These are phyloP conservation scores for Glycine tomentella DNA, from an alignment of 306 rosid species.

Conservation along the genomic window DNA sequence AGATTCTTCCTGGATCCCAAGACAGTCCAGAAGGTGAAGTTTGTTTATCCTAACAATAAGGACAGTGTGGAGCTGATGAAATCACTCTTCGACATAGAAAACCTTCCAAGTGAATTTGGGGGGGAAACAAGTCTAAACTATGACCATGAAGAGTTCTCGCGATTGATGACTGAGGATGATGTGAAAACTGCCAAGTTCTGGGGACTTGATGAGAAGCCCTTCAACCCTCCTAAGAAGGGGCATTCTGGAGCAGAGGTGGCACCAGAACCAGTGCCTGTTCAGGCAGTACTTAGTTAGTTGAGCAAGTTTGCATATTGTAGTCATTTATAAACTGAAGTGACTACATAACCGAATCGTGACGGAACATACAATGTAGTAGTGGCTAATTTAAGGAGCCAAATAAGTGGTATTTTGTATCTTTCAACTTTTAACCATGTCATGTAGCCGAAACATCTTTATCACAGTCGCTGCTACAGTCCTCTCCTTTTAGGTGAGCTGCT, in stretches of 20 bases:
- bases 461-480: neutral
- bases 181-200: slow-evolving; percentile 83
- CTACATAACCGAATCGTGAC: neutral
- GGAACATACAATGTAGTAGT: neutral
- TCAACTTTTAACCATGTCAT: slow-evolving; percentile 1
- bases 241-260: slow-evolving; percentile 58
- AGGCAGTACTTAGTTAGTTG: slow-evolving; percentile 38
- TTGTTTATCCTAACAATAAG: slow-evolving; percentile 73
- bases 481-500: neutral
- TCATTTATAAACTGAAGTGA: slow-evolving; percentile 16
- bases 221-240: slow-evolving; percentile 46
- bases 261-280: slow-evolving; percentile 50
- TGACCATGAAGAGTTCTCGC: slow-evolving; percentile 85
- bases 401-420: slow-evolving; percentile 1
- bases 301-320: slow-evolving; percentile 24
- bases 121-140: slow-evolving; percentile 79
- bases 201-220: slow-evolving; percentile 67
- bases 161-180: slow-evolving; percentile 79
- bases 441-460: neutral
- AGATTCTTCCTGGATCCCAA: slow-evolving; percentile 80
- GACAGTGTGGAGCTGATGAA: slow-evolving; percentile 87
- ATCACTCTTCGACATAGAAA: slow-evolving; percentile 75
- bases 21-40: slow-evolving; percentile 84
- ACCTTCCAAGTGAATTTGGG: slow-evolving; percentile 86
- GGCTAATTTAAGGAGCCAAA: slow-evolving; percentile 31